phyloP scores from a whole-genome alignment of 73 alveolate species.

The Symbiodinium pilosum region DNA sequence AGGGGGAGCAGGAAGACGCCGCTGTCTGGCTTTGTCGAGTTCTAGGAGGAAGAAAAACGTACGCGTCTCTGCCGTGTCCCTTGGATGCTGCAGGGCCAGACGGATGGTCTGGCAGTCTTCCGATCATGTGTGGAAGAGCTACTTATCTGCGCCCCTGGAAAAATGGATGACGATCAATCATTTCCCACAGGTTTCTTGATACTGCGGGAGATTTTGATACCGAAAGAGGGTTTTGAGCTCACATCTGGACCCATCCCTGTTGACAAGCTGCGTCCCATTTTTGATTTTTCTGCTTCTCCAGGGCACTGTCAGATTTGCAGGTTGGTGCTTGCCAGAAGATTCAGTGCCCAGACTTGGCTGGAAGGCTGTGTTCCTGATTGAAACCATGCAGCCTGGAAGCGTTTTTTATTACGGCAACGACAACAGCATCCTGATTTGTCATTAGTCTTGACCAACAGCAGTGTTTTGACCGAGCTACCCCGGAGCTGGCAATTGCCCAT shows the following conservation, averaged over 20 bases:
- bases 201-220: conserved; percentile 16
- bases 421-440: background rate
- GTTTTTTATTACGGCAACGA: background rate
- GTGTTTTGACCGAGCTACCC: background rate
- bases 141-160: background rate
- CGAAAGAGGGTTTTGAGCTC: background rate
- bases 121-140: background rate
- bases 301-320: background rate
- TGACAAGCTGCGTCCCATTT: background rate
- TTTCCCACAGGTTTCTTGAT: background rate
- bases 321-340: background rate
- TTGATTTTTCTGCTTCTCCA: background rate
- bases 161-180: background rate
- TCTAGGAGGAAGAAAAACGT: background rate
- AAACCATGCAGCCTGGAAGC: conserved; percentile 7
- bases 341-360: background rate
- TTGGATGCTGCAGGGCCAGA: background rate
- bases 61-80: background rate
- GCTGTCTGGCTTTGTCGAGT: background rate
- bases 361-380: background rate
- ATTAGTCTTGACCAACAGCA: background rate
- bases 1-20: too few species aligned
- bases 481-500: conserved; percentile 8
- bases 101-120: background rate
- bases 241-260: conserved; percentile 10